Base-by-base conservation (phyloP, 352 stramenopile genomes). In the Pythium vanterpoolii region DNA sequence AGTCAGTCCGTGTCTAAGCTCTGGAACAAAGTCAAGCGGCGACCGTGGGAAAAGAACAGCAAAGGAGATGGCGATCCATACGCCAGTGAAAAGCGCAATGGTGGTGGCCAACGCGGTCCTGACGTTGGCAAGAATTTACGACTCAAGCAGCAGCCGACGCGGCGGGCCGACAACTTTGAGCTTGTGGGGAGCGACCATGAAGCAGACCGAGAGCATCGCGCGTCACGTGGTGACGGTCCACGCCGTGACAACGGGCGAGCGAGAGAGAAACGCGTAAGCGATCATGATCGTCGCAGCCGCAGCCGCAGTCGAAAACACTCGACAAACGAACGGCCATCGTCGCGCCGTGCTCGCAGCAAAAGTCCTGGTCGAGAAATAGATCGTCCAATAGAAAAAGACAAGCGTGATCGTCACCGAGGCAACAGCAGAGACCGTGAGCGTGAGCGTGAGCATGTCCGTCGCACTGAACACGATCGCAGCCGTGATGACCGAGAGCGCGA, bases 1-100 rank as follows among this genome's bases (percentile, higher is more conserved):
- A 98, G 85, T 62, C 98, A 99, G 68, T 98, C 91, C 28, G 97
- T 99, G 1, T 93, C 95, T 7, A 99, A 99, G 69, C 73, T 99
- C 7, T 99, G 97, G 97, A 97, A 98, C 73, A 88, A 91, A 47
- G 76, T 90, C 60, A 79, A 84, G 42, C 71, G 82, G 13, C 73
- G 77, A 6, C 73, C 76, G 38, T 88, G 77, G 70, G 80, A 92
- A 49, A 83, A 81, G 34, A 58, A 72, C 45, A 83, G 62, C 54
- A 87, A 88, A 60, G 59, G 64, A 30, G 74, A 86, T 40, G 69
- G 73, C 10, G 73, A 85, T 36, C 64, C 66, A 16, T 77, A 74
- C 43, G 38, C 64, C 28, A 73, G 59, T 30, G 72, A 82, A 23
- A 83, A 69, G 40, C 69, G 56, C 19, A 42, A n/a, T 39, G 11